Percentiles rank a stretch among this genome's conserved stretches.
These are phyloP conservation scores for Epichloe coenophiala DNA, from an alignment of 2,329 filamentous ascomycete genomes.

Conservation along the genomic window DNA sequence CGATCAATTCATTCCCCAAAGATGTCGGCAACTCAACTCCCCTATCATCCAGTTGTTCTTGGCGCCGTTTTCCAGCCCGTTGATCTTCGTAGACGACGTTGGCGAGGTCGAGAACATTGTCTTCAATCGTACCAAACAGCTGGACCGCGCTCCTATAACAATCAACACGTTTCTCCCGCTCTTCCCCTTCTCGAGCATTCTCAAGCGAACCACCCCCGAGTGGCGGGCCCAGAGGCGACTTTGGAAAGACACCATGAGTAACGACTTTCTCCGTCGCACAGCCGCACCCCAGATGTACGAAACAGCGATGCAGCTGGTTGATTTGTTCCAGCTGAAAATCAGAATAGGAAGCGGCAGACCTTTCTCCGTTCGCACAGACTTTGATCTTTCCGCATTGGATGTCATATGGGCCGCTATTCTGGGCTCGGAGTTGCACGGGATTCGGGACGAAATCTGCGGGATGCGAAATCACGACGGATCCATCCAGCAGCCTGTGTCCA, in stretches of 20 bases:
- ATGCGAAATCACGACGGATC: background rate
- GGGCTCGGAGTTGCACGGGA: conserved; percentile 8
- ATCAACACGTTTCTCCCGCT: conserved; percentile 18
- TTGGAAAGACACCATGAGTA: conserved; percentile 24
- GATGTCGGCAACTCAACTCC: background rate
- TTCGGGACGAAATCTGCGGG: background rate
- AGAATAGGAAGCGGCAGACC: conserved; percentile 12
- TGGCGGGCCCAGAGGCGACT: conserved; percentile 21
- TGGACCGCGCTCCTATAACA: conserved; percentile 26
- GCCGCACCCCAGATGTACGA: conserved; percentile 20
- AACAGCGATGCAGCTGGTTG: conserved; percentile 16
- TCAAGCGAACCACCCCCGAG: conserved; percentile 16
- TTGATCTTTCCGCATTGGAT: conserved; percentile 19
- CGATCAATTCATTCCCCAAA: background rate
- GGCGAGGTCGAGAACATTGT: conserved; percentile 29
- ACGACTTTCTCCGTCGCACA: conserved; percentile 17
- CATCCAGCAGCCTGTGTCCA: background rate
- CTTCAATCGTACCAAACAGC: conserved; percentile 26
- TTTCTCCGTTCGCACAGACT: conserved; percentile 14
- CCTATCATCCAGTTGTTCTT: conserved; percentile 19
- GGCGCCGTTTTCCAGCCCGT: conserved; percentile 25
- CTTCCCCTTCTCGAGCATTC: conserved; percentile 19
- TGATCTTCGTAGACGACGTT: conserved; percentile 26
- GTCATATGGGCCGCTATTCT: conserved; percentile 18
- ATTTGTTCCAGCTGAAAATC: conserved; percentile 20